Conservation (phyloP, 2,329 filamentous ascomycete species). For the Penicillium concentricum region DNA sequence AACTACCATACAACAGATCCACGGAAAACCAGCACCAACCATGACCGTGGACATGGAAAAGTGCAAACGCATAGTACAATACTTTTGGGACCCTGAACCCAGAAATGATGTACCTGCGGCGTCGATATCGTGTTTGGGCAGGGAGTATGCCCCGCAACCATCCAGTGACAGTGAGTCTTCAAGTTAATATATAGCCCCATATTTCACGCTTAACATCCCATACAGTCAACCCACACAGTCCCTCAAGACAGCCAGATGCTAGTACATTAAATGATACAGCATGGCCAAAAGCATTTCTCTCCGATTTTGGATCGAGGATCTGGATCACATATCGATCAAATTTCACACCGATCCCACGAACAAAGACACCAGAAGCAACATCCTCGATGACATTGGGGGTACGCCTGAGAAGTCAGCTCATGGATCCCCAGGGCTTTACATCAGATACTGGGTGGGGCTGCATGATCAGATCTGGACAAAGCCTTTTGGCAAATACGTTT, state of each 20-base stretch:
- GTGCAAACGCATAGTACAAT: slow-evolving; percentile 79
- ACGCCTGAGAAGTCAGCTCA: slow-evolving; percentile 75
- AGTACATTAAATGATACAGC: slow-evolving; percentile 5
- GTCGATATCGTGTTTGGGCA: slow-evolving; percentile 81
- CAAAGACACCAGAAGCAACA: slow-evolving; percentile 68
- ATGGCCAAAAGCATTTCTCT: slow-evolving; percentile 83
- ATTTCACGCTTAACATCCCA: neutral
- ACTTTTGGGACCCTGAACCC: slow-evolving; percentile 88
- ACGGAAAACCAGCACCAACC: neutral
- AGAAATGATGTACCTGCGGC: slow-evolving; percentile 69
- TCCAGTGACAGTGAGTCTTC: neutral
- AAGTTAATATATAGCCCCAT: neutral
- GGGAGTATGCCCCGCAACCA: slow-evolving; percentile 49
- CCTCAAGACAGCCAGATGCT: neutral
- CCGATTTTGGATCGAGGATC: slow-evolving; percentile 87
- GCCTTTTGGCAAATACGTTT: slow-evolving; percentile 83
- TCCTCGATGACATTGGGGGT: slow-evolving; percentile 78
- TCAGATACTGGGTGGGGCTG: slow-evolving; percentile 97
- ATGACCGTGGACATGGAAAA: slow-evolving; percentile 74
- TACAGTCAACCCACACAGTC: neutral
- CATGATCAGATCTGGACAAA: slow-evolving; percentile 97
- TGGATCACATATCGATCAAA: slow-evolving; percentile 96
- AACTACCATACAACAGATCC: neutral
- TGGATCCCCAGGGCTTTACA: slow-evolving; percentile 78
- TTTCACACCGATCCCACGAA: slow-evolving; percentile 79